Base-by-base conservation (phyloP, 2,329 filamentous ascomycete species). In the Huntiella moniliformis region DNA sequence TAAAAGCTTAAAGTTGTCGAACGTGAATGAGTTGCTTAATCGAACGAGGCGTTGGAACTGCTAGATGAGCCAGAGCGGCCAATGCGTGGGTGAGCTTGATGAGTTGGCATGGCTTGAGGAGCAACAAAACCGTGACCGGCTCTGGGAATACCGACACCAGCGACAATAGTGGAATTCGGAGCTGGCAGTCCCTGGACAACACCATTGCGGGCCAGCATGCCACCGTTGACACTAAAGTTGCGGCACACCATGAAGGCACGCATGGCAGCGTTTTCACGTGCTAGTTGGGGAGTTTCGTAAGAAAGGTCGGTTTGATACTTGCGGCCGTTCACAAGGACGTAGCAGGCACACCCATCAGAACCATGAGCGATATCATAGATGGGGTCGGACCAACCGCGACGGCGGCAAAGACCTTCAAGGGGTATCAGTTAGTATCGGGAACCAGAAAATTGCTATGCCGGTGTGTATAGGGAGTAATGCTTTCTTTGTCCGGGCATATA, bases 231-330 rank as follows among this genome's bases (percentile, higher is more conserved):
- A 47, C 85, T 93, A 65, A 95, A 95, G 70, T 94, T 94, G 53
- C 86, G 81, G 69, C 88, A 95, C 54, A 95, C 91, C 76, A 94
- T 88, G 64, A 94, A 96, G 48, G 88, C 88, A 51, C 86, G 82
- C 74, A 92, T 92, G 50, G 88, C 88, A 18, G 88, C 88, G 56
- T 88, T 91, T 62, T 96, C 87, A 58, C 86, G 83, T 40, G 88
- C 88, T 53, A 93, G 70, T 42, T 74, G 68, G 59, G 88, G 82
- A 51, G 80, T 82, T 59, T 82, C 77, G 65, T 91, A 93, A 52
- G 79, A 74, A 34, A 82, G 73, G 61, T 94, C 86, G 38, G 87
- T 94, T 61, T 87, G 84, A 66, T 95, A 96, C 67, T 94, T 85
- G 58, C 88, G 82, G 55, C 92, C 92, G 67, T 96, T 95, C 60